Evolutionary conservation across 192 early-diverging fungal species (phyloP), one percentile per base, ranked within the genome.

Genomic region (Coemansia sp.): DNA sequence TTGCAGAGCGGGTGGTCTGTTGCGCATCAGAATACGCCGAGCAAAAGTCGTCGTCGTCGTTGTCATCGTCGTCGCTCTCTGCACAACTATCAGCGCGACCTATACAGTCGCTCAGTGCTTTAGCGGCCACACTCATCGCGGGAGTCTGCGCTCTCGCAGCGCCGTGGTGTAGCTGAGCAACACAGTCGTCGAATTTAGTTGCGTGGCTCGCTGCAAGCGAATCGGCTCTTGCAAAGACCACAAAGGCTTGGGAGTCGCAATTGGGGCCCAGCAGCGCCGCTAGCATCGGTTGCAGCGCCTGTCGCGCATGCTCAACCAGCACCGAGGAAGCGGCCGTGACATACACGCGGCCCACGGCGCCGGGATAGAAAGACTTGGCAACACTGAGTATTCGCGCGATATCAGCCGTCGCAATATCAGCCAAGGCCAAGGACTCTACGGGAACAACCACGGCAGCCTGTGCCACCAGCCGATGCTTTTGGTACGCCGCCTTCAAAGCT

Each of bases 251-350:
- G 7, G 51, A 12, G 27, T n/a, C 6, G 51, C 51, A 54, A 19
- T 38, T 39, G 20, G 38, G 47, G n/a, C 20, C 43, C 17, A 67
- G 15, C 14, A 35, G 36, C 14, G 40, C 47, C 47, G 15, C 19
- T 32, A 80, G 51, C 45, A 72, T 46, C 1, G 73, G 78, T 40
- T 32, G 43, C 39, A 82, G 37, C 2, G 70, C 60, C 64, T 63
- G 63, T 6, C 73, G 69, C 9, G 79, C 70, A 31, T 82, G 79
- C 15, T 68, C 79, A 10, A 82, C 54, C 59, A 82, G 54, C 7
- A 82, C 79, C 24, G 79, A 73, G 7, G 79, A 72, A 3, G 64
- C 35, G 2, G 79, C 73, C 1, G 79, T 82, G 4, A 82, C 27
- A 40, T 82, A 82, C 12, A 82, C 58, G 5, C 45, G 73, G 1